Evolutionary conservation across 768 basidiomycete species (phyloP).

Genomic region (Lactarius psammicola): DNA sequence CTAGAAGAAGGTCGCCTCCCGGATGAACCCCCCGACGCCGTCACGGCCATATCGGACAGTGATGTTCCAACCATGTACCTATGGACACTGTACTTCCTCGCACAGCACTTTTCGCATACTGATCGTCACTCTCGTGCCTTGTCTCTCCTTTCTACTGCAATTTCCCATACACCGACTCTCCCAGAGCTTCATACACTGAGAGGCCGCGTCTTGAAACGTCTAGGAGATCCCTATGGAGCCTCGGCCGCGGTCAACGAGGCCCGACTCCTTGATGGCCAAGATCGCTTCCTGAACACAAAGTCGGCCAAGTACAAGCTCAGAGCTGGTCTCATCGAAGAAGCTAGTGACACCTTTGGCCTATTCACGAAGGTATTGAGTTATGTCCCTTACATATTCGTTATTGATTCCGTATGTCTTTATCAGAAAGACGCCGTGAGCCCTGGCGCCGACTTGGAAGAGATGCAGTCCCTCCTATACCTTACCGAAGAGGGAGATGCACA

Average conservation of each 20-base stretch:
- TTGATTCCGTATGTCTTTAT: neutral
- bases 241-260: conserved; percentile 79
- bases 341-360: conserved; percentile 67
- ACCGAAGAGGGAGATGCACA: conserved; percentile 78
- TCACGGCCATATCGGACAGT: conserved; percentile 27
- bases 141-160: conserved; percentile 58
- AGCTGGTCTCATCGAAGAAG: conserved; percentile 77
- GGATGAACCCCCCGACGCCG: conserved; percentile 10
- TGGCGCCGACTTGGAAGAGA: conserved; percentile 82
- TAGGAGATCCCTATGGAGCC: conserved; percentile 76
- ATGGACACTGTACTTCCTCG: conserved; percentile 95
- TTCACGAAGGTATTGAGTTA: conserved; percentile 76
- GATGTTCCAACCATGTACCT: conserved; percentile 81
- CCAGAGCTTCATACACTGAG: conserved; percentile 85
- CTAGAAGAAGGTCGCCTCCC: conserved; percentile 35
- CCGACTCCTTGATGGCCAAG: conserved; percentile 84
- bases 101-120: conserved; percentile 80
- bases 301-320: conserved; percentile 86
- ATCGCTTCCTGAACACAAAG: conserved; percentile 93
- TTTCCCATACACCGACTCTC: conserved; percentile 87
- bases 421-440: conserved; percentile 85
- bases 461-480: conserved; percentile 91
- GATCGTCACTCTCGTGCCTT: conserved; percentile 52
- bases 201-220: conserved; percentile 82
- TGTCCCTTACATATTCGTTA: neutral